Evolutionary conservation across 2,329 filamentous ascomycete species (phyloP), one percentile per base, ranked within the genome.

Genomic region (Pseudopyricularia javanii): DNA sequence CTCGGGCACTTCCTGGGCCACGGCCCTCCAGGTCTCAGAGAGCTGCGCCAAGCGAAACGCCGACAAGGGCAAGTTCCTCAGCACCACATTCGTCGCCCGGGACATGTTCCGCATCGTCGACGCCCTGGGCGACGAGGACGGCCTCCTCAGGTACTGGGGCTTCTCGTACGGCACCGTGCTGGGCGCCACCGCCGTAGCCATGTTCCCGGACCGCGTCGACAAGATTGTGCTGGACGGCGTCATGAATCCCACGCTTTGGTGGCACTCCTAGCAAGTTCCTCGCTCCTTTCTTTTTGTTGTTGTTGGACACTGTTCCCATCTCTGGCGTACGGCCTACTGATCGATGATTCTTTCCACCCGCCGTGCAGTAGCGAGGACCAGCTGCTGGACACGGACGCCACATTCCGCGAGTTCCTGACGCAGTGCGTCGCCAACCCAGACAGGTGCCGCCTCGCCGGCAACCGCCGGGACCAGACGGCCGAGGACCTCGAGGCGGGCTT

Each of bases 101-200:
- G 74, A 77, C 54, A 62, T 74, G 56, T 67, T 74, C 53, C 53
- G 59, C 5, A 67, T 76, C 50, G 69, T 69, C 0, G 72, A 76
- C 50, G 68, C 70, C 1, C 56, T 74, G 2, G 62, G 57, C 1
- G 17, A 24, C 2, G 70, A 71, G 48, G 70, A 72, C 53, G 68
- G 68, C 0, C 43, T 70, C 37, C 56, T 73, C 9, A 54, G 66
- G 20, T 74, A 66, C 55, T 70, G 64, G 66, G 70, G 67, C 1
- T 62, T 69, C 40, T 71, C 67, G 0, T 72, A 71, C 53, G 68
- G 70, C 1, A 68, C 64, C 2, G 51, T 65, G 0, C 55, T 73
- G 4, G 70, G 71, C 6, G 61, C 62, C 5, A 70, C 66, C 1
- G 57, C 64, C 3, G 68, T 65, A 1, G 62, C 67, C 47, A 72